A percentile compares a stretch with the other conserved stretches of the same genome.
Conservation (phyloP, 352 stramenopile genomes). For the Peronospora farinosa region DNA sequence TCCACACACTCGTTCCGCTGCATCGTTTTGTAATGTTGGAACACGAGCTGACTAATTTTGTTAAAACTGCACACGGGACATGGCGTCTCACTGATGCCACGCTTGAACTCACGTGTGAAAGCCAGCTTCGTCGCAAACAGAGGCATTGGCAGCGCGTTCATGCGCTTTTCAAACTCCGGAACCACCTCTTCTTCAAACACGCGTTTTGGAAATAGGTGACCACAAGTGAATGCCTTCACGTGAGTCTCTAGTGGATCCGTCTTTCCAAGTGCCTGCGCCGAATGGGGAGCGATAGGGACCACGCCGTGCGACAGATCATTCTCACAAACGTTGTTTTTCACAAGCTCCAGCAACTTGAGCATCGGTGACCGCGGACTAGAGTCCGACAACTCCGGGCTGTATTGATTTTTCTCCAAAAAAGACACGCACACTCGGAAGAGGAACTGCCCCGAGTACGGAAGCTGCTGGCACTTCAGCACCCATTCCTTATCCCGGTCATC, state of each 20-base stretch:
- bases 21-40: conserved; percentile 26
- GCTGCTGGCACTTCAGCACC: conserved; percentile 62
- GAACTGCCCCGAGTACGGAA: conserved; percentile 77
- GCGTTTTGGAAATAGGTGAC: conserved; percentile 78
- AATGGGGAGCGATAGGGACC: conserved; percentile 58
- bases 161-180: conserved; percentile 74
- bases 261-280: conserved; percentile 60
- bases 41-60: conserved; percentile 60
- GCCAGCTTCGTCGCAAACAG: conserved; percentile 61
- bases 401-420: conserved; percentile 38
- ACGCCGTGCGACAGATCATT: conserved; percentile 53
- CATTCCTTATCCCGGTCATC: conserved; percentile 75
- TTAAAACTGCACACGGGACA: conserved; percentile 80
- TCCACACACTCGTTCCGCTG: conserved; percentile 4
- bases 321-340: conserved; percentile 71
- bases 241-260: conserved; percentile 83
- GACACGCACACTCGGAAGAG: conserved; percentile 68
- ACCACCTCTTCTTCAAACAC: conserved; percentile 83
- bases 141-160: conserved; percentile 53
- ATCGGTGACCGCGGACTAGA: conserved; percentile 14
- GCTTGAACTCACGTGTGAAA: conserved; percentile 61
- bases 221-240: conserved; percentile 79
- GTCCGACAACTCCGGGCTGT: conserved; percentile 7
- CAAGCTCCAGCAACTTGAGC: conserved; percentile 46
- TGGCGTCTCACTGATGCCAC: conserved; percentile 52